Conservation (phyloP, 75 land plant species). For the Cunninghamia lanceolata region DNA sequence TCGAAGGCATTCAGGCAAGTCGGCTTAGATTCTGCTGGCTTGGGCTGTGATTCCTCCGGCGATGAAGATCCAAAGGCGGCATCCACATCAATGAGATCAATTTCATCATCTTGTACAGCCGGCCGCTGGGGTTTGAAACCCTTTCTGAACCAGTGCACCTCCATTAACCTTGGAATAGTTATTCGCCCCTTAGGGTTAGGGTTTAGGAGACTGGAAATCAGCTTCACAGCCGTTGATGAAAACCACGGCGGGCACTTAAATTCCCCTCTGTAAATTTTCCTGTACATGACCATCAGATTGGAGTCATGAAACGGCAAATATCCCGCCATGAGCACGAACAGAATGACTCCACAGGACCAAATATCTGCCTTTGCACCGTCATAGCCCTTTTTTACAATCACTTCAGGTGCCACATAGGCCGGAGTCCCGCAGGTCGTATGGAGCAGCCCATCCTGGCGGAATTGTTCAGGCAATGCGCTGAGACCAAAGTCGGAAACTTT, state of each 20-base stretch:
- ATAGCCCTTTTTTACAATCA: conserved; percentile 38
- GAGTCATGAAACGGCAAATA: conserved; percentile 46
- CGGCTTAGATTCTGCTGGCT: conserved; percentile 19
- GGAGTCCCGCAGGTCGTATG: conserved; percentile 64
- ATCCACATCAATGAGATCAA: background rate
- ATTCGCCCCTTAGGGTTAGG: conserved; percentile 57
- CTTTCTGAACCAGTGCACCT: conserved; percentile 54
- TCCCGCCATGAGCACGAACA: conserved; percentile 42
- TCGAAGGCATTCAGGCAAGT: conserved; percentile 68
- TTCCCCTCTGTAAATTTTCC: conserved; percentile 43
- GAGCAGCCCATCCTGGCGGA: conserved; percentile 41
- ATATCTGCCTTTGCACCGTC: conserved; percentile 43
- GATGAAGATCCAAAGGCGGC: background rate
- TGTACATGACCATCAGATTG: conserved; percentile 54
- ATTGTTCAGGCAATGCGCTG: conserved; percentile 38
- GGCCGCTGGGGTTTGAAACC: conserved; percentile 25
- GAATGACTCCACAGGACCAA: conserved; percentile 49
- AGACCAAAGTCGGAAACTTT: conserved; percentile 59
- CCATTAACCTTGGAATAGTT: conserved; percentile 35
- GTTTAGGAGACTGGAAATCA: conserved; percentile 31
- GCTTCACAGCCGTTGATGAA: conserved; percentile 24
- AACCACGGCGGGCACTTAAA: conserved; percentile 48
- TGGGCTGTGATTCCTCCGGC: conserved; percentile 17
- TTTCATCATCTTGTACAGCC: background rate
- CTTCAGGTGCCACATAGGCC: conserved; percentile 64